phyloP scores from a whole-genome alignment of 768 basidiomycete species.

The Leucosporidium creatinivorum region DNA sequence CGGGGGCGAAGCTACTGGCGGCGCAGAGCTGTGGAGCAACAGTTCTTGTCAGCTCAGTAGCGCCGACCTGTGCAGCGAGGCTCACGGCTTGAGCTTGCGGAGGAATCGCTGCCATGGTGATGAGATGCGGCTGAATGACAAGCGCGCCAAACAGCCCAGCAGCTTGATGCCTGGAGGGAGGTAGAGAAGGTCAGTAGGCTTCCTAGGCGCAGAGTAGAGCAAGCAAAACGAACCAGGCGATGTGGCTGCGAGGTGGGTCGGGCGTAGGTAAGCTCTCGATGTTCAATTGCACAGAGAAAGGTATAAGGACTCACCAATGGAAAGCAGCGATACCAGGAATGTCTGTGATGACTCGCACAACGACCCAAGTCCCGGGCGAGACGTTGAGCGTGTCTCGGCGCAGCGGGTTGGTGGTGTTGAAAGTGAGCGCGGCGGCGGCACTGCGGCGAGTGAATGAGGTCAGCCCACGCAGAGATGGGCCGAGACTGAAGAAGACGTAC shows the following conservation, averaged over 20 bases:
- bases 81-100: too few species aligned
- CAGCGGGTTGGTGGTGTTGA: slow-evolving; percentile 6
- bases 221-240: neutral
- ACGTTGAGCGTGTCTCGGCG: slow-evolving; percentile 16
- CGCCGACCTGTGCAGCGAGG: too few species aligned
- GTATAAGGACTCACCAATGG: neutral
- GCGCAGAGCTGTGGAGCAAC: neutral
- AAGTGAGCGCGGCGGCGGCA: neutral
- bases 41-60: too few species aligned
- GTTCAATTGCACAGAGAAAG: too few species aligned
- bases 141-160: slow-evolving; percentile 12
- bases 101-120: too few species aligned
- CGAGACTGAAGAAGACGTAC: neutral
- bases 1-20: too few species aligned
- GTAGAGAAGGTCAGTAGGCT: too few species aligned
- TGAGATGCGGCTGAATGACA: slow-evolving; percentile 1
- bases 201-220: neutral
- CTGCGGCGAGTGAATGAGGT: neutral
- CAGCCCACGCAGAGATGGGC: neutral
- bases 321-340: slow-evolving; percentile 1
- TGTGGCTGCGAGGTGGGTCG: too few species aligned
- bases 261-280: too few species aligned
- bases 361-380: neutral
- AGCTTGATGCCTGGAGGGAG: neutral
- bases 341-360: neutral